Evolutionary conservation across 192 early-diverging fungal species (phyloP), one percentile per base, ranked within the genome.

Genomic region (Linnemannia hyalina): DNA sequence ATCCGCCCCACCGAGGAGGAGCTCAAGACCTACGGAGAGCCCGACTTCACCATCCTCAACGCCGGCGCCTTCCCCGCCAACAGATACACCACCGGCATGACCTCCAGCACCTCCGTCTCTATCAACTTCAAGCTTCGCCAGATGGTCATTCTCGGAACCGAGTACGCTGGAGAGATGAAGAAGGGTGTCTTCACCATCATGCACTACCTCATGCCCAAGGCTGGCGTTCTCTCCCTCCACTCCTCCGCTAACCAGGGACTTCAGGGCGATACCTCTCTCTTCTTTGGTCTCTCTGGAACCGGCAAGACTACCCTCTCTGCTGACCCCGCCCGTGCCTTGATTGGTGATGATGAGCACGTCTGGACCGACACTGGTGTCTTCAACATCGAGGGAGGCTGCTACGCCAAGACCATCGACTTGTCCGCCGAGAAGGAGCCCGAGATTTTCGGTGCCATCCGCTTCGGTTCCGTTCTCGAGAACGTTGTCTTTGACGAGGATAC

Each of bases 111-210:
- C 78, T 96, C 95, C 71, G 95, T 99, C 54, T 92, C 97, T 23
- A 90, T 99, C 88, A 97, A 96, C 95, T 99, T 99, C 82, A 95
- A 96, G 90, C 94, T 95, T 89, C 88, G 90, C 63, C 96, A 99
- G 90, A 99, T 99, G 98, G 96, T 99, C 68, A 99, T 99, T 75
- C 93, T 99, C 73, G 98, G 98, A 77, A 97, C 97, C 78, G 95
- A 98, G 90, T 99, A 99, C 88, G 98, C 98, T 78, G 98, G 98
- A 87, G 98, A 99, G 91, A 99, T 99, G 98, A 99, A 99, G 93
- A 99, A 99, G 95, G 98, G 98, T 88, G 90, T 94, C 77, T 97
- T 98, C 92, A 98, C 97, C 69, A 96, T 99, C 70, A 98, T 99
- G 98, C 97, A 99, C 92, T 98, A 99, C 93, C 90, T 96, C 83